Conservation (phyloP, 164 flowering plant genomes). For the Berberis thunbergii region DNA sequence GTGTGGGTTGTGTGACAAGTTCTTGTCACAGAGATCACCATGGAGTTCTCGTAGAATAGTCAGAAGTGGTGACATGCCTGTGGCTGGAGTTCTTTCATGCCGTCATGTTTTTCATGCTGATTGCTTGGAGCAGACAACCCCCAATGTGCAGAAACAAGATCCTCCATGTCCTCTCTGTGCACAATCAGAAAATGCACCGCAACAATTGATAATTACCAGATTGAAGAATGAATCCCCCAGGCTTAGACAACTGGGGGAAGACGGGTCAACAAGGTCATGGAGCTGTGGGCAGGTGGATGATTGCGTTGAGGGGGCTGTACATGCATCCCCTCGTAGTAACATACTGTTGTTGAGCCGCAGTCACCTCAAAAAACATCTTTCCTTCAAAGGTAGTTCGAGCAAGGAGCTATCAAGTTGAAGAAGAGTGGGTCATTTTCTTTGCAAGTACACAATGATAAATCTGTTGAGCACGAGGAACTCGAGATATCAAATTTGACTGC, state of each 20-base stretch:
- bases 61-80: slow-evolving; percentile 83
- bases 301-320: slow-evolving; percentile 76
- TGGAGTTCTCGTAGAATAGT: slow-evolving; percentile 78
- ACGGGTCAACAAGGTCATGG: slow-evolving; percentile 65
- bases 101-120: slow-evolving; percentile 88
- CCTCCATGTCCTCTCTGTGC: slow-evolving; percentile 83
- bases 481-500: slow-evolving; percentile 35
- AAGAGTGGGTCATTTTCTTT: slow-evolving; percentile 37
- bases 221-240: slow-evolving; percentile 40
- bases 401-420: slow-evolving; percentile 52
- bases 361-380: slow-evolving; percentile 51
- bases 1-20: slow-evolving; percentile 70
- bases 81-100: slow-evolving; percentile 80
- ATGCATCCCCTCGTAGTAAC: slow-evolving; percentile 43
- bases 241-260: slow-evolving; percentile 42
- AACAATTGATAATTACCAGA: slow-evolving; percentile 26
- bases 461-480: slow-evolving; percentile 32
- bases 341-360: slow-evolving; percentile 51
- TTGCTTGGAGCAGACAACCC: slow-evolving; percentile 77
- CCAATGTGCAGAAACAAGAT: slow-evolving; percentile 53
- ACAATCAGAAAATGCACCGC: slow-evolving; percentile 34
- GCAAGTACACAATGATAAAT: slow-evolving; percentile 25
- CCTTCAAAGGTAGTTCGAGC: slow-evolving; percentile 46
- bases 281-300: slow-evolving; percentile 74
- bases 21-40: slow-evolving; percentile 78